Percentiles rank a stretch among this genome's conserved stretches.
Conservation (phyloP, 169 alveolate genomes). For the Cryptosporidium sp. region DNA sequence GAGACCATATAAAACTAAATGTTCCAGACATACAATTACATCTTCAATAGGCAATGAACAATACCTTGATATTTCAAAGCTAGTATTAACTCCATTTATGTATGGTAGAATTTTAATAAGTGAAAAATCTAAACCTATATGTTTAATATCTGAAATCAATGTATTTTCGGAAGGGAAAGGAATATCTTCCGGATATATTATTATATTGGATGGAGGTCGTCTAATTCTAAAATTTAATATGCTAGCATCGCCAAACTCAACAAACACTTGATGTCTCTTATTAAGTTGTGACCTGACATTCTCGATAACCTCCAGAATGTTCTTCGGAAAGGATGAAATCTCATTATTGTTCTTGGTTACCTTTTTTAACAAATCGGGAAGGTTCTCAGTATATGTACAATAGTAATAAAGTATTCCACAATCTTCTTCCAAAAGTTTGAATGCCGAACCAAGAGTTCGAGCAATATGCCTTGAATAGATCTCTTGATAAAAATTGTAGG, state of each 20-base stretch:
- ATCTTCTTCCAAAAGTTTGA: constrained; percentile 67
- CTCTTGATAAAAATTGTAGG: constrained; percentile 8
- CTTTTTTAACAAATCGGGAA: neutral
- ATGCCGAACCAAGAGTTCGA: constrained; percentile 41
- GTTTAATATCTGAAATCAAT: constrained; percentile 5
- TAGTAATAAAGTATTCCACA: constrained; percentile 61
- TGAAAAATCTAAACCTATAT: constrained; percentile 45
- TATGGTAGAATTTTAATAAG: constrained; percentile 22
- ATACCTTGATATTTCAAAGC: constrained; percentile 46
- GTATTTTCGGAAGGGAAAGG: constrained; percentile 27
- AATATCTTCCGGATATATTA: constrained; percentile 40
- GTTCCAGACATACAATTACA: constrained; percentile 57
- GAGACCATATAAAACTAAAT: constrained; percentile 33
- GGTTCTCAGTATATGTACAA: constrained; percentile 32
- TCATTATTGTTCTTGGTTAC: neutral
- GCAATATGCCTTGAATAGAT: constrained; percentile 65
- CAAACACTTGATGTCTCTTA: constrained; percentile 8
- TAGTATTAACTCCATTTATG: constrained; percentile 47
- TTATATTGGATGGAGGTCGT: constrained; percentile 21
- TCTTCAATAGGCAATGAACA: constrained; percentile 33
- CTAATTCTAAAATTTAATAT: constrained; percentile 40
- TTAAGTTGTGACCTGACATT: constrained; percentile 50
- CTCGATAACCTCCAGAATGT: constrained; percentile 21
- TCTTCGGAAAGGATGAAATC: constrained; percentile 11
- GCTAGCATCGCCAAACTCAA: constrained; percentile 15